Evolutionary conservation across 192 early-diverging fungal genomes (phyloP).

Genomic region (Umbelopsis sp.): DNA sequence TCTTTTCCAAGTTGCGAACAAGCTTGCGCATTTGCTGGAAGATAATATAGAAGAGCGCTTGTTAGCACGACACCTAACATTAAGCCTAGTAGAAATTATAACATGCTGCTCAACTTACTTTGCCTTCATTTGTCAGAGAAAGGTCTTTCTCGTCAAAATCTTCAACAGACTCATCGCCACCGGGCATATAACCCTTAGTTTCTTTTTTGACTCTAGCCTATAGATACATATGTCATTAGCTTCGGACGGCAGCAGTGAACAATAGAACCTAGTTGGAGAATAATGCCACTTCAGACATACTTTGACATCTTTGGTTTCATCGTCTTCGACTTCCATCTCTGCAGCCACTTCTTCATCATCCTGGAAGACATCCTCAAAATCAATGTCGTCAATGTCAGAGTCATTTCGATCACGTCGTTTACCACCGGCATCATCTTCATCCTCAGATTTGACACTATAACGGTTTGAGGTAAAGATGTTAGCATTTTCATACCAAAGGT

Average conservation of each 20-base stretch:
- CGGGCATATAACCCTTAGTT: slow-evolving; percentile 31
- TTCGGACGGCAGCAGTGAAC: background rate
- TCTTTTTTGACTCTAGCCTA: slow-evolving; percentile 47
- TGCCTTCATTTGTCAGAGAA: slow-evolving; percentile 37
- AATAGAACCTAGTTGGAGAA: too few species aligned
- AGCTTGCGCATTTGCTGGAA: slow-evolving; percentile 62
- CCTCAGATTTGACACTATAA: slow-evolving; percentile 39
- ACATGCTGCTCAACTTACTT: slow-evolving; percentile 32
- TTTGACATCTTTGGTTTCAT: slow-evolving; percentile 59
- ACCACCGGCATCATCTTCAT: slow-evolving; percentile 49
- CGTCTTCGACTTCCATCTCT: slow-evolving; percentile 70
- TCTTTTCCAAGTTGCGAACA: slow-evolving; percentile 63
- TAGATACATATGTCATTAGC: background rate
- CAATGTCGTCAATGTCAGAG: slow-evolving; percentile 68
- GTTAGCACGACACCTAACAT: slow-evolving; percentile 30
- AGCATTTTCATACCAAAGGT: too few species aligned
- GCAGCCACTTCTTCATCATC: slow-evolving; percentile 78
- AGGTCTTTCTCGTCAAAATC: slow-evolving; percentile 46
- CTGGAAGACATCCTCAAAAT: slow-evolving; percentile 81
- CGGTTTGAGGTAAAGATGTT: background rate
- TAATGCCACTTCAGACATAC: too few species aligned
- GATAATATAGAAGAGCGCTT: background rate
- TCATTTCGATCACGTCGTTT: slow-evolving; percentile 20
- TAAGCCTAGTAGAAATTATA: slow-evolving; percentile 18
- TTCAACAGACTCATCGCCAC: slow-evolving; percentile 30